Evolutionary conservation across 2,329 filamentous ascomycete genomes (phyloP).

Genomic region (Colletotrichum caudatum): DNA sequence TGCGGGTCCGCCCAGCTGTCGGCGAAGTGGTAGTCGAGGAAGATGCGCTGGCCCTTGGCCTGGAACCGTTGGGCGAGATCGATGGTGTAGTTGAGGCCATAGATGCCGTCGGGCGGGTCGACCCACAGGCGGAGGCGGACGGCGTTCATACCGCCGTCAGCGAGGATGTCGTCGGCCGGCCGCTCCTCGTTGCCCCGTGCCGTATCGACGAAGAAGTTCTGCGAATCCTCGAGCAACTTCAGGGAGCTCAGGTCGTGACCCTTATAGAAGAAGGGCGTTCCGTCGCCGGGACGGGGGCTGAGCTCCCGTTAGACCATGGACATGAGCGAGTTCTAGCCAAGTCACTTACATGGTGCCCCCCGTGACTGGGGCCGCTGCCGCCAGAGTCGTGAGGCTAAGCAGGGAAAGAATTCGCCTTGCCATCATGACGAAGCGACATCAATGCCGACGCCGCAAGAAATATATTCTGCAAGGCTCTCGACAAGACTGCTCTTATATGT

Average conservation of each 20-base stretch:
- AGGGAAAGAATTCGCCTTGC: slow-evolving; percentile 23
- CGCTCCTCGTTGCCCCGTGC: slow-evolving; percentile 30
- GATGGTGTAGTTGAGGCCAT: slow-evolving; percentile 44
- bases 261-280: slow-evolving; percentile 37
- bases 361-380: slow-evolving; percentile 14
- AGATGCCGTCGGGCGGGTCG: slow-evolving; percentile 35
- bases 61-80: slow-evolving; percentile 50
- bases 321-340: not conserved
- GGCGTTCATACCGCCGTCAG: slow-evolving; percentile 38
- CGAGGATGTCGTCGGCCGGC: slow-evolving; percentile 37
- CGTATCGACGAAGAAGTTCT: slow-evolving; percentile 36
- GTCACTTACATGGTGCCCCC: slow-evolving; percentile 25
- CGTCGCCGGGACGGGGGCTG: slow-evolving; percentile 7
- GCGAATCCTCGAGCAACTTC: slow-evolving; percentile 35
- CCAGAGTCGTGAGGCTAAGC: slow-evolving; percentile 32
- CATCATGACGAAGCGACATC: slow-evolving; percentile 20
- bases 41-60: slow-evolving; percentile 52
- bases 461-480: not conserved
- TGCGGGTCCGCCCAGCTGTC: slow-evolving; percentile 52
- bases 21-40: slow-evolving; percentile 52
- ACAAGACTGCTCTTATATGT: slow-evolving; percentile 16
- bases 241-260: slow-evolving; percentile 39
- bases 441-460: not conserved
- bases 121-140: slow-evolving; percentile 39
- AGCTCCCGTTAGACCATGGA: not conserved